Evolutionary conservation across 306 rosid genomes (phyloP).

Genomic region (Benincasa hispida): DNA sequence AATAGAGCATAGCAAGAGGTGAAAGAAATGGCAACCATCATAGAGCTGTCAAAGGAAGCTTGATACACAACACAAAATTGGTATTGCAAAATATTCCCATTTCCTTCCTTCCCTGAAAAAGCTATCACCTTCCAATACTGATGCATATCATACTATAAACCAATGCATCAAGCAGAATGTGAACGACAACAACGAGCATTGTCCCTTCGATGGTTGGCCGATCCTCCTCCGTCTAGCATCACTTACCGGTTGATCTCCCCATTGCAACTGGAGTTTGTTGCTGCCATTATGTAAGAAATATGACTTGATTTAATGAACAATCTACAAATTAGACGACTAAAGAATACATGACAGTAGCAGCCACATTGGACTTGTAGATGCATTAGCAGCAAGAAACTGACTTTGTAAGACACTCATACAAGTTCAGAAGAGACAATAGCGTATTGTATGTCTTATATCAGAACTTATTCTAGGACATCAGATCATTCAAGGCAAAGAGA

Average conservation of each 20-base stretch:
- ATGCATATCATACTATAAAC: not conserved
- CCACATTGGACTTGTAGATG: not conserved
- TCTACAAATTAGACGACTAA: not conserved
- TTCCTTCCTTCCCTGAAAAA: not conserved
- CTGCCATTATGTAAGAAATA: constrained; percentile 17
- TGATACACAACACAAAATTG: not conserved
- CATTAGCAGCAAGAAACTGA: not conserved
- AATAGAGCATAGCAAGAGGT: not conserved
- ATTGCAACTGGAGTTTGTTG: constrained; percentile 28
- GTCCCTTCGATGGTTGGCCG: constrained; percentile 4
- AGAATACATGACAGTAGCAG: not conserved
- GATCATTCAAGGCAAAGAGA: not conserved
- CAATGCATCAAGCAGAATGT: not conserved
- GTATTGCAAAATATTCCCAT: not conserved
- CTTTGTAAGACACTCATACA: not conserved
- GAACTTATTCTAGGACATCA: not conserved
- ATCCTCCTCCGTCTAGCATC: constrained; percentile 4
- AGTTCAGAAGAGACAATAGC: not conserved
- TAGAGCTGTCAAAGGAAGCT: not conserved
- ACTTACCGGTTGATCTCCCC: constrained; percentile 13
- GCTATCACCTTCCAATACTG: not conserved
- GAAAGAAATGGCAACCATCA: not conserved
- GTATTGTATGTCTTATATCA: not conserved
- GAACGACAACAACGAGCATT: not conserved
- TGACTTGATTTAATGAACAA: not conserved